Evolutionary conservation across 2,329 filamentous ascomycete species (phyloP).

Genomic region (Cucurbitaria berberidis): DNA sequence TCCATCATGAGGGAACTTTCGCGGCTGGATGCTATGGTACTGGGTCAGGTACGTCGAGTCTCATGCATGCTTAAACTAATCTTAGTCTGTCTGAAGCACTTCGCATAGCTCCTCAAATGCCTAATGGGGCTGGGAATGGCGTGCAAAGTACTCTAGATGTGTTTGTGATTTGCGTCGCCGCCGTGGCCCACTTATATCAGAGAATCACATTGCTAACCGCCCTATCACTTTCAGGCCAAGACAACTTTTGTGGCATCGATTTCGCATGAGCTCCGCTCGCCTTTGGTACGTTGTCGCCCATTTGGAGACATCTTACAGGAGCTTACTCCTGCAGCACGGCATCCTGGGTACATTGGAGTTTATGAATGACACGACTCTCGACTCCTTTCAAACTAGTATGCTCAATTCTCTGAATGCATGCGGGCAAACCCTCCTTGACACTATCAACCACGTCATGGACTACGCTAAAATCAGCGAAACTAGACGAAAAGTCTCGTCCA

Average conservation of each 20-base stretch:
- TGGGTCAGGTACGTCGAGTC: slow-evolving; percentile 26
- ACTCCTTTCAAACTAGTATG: slow-evolving; percentile 53
- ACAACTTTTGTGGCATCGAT: slow-evolving; percentile 60
- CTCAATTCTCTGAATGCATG: slow-evolving; percentile 53
- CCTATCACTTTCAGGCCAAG: slow-evolving; percentile 46
- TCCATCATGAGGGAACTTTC: slow-evolving; percentile 64
- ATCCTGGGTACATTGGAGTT: slow-evolving; percentile 57
- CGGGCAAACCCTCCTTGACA: slow-evolving; percentile 58
- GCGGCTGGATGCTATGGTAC: slow-evolving; percentile 57
- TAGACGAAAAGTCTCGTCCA: slow-evolving; percentile 48
- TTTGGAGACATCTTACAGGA: background rate
- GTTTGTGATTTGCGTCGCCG: background rate
- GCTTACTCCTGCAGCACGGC: slow-evolving; percentile 18
- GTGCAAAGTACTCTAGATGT: background rate
- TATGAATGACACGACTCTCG: slow-evolving; percentile 51
- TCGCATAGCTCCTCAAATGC: background rate
- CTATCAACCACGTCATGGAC: slow-evolving; percentile 44
- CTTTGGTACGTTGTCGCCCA: slow-evolving; percentile 34
- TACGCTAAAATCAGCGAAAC: slow-evolving; percentile 36
- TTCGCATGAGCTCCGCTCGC: slow-evolving; percentile 59
- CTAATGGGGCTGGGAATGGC: background rate
- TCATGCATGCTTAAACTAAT: background rate
- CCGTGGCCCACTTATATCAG: background rate
- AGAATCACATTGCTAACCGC: background rate
- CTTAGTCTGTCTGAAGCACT: background rate